Evolutionary conservation across 129 eudicot species (phyloP).

Genomic region (Gnaphalium uliginosum): DNA sequence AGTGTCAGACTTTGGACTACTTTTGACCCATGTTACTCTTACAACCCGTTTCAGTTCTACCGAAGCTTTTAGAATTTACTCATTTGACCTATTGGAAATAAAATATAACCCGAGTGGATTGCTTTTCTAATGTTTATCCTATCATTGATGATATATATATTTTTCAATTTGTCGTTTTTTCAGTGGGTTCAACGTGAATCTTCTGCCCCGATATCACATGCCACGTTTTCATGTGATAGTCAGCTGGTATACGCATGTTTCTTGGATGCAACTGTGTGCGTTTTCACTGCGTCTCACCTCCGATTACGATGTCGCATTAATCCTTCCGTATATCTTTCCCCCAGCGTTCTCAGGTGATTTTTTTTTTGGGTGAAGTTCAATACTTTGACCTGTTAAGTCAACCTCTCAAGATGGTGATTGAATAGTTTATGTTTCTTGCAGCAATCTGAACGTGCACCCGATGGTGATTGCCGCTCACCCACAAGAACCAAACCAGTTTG

Average conservation of each 20-base stretch:
- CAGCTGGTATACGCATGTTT: constrained; percentile 87
- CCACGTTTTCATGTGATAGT: constrained; percentile 91
- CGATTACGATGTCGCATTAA: constrained; percentile 70
- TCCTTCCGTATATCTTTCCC: constrained; percentile 74
- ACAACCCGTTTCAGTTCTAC: neutral
- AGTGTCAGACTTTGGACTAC: neutral
- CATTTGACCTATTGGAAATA: neutral
- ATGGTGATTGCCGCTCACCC: constrained; percentile 94
- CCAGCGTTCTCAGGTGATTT: constrained; percentile 24
- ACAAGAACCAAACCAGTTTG: constrained; percentile 89
- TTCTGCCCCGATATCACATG: constrained; percentile 82
- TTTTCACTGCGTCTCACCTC: constrained; percentile 79
- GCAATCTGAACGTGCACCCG: constrained; percentile 78
- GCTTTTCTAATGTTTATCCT: neutral
- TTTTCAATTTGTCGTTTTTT: neutral
- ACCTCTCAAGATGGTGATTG: neutral
- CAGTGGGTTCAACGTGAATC: constrained; percentile 89
- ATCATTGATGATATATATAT: neutral
- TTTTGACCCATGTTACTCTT: neutral
- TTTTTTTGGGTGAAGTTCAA: neutral
- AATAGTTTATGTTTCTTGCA: constrained; percentile 21
- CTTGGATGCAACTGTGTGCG: constrained; percentile 75
- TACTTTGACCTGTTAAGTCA: constrained; percentile 2
- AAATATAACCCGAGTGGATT: neutral
- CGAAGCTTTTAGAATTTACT: no score